phyloP scores from a whole-genome alignment of 2,329 filamentous ascomycete genomes.

The Trichoderma sp. region DNA sequence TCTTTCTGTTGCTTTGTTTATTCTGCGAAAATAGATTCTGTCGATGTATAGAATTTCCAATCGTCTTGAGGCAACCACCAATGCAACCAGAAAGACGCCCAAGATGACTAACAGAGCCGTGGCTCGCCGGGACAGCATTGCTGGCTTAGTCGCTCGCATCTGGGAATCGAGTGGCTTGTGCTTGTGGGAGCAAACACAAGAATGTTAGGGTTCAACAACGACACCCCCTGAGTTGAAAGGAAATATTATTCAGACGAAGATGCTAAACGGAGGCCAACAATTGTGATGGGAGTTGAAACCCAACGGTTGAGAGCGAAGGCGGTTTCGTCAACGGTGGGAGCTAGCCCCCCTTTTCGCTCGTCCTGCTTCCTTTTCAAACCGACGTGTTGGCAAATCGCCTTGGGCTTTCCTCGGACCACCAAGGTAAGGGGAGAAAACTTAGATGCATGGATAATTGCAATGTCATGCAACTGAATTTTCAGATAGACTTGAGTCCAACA shows the following conservation, averaged over 20 bases:
- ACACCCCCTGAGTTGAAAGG: neutral
- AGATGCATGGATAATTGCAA: neutral
- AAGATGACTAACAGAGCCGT: conserved; percentile 28
- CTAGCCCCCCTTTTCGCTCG: neutral
- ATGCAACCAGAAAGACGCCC: conserved; percentile 29
- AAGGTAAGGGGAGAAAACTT: too few species aligned
- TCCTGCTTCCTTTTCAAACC: neutral
- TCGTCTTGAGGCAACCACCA: conserved; percentile 35
- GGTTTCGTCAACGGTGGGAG: neutral
- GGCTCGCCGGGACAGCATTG: conserved; percentile 31
- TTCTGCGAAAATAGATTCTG: neutral
- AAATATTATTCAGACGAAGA: neutral
- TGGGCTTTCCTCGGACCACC: neutral
- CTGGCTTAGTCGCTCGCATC: conserved; percentile 14
- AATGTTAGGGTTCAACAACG: neutral
- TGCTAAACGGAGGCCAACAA: neutral
- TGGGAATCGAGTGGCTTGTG: neutral
- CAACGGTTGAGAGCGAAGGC: neutral
- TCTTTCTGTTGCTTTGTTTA: neutral
- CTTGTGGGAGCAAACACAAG: neutral
- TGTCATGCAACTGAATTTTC: neutral
- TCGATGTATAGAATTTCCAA: conserved; percentile 29
- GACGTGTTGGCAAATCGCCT: neutral
- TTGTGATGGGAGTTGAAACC: neutral
- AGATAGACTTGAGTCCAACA: neutral